A percentile compares a stretch with the other conserved stretches of the same genome.
Conservation (phyloP, 495 filamentous ascomycete species). For the Lentithecium fluviatile region DNA sequence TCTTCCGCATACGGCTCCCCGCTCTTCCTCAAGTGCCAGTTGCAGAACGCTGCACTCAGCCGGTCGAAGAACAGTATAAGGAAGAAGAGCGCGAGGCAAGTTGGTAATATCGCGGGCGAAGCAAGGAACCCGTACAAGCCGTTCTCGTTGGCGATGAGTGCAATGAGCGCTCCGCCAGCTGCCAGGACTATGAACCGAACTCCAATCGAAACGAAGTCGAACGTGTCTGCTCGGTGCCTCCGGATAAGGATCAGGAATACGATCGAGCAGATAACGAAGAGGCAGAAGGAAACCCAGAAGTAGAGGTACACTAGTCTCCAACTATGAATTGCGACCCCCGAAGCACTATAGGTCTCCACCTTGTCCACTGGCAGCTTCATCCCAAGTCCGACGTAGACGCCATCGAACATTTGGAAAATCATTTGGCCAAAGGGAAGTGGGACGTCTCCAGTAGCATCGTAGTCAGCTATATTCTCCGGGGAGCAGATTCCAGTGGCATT, state of each 20-base stretch:
- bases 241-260: constrained; percentile 36
- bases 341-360: constrained; percentile 7
- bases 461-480: constrained; percentile 1
- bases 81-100: constrained; percentile 26
- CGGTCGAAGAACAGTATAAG: constrained; percentile 31
- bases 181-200: constrained; percentile 11
- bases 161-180: constrained; percentile 20
- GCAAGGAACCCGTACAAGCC: constrained; percentile 13
- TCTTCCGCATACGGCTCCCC: constrained; percentile 26
- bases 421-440: constrained; percentile 5
- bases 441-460: constrained; percentile 3
- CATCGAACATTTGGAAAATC: constrained; percentile 13
- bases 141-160: constrained; percentile 17
- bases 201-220: constrained; percentile 34
- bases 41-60: constrained; percentile 21
- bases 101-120: constrained; percentile 24
- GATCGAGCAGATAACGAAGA: constrained; percentile 28
- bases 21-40: constrained; percentile 25
- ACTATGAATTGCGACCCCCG: constrained; percentile 16
- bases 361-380: constrained; percentile 30
- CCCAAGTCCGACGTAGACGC: constrained; percentile 24
- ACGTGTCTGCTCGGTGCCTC: constrained; percentile 27
- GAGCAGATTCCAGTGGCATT: constrained; percentile 31
- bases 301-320: constrained; percentile 32
- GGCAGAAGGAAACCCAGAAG: constrained; percentile 29